Evolutionary conservation across 805 yeast species (phyloP), one percentile per base, ranked within the genome.

Genomic region (Saccharomycopsis sp.): DNA sequence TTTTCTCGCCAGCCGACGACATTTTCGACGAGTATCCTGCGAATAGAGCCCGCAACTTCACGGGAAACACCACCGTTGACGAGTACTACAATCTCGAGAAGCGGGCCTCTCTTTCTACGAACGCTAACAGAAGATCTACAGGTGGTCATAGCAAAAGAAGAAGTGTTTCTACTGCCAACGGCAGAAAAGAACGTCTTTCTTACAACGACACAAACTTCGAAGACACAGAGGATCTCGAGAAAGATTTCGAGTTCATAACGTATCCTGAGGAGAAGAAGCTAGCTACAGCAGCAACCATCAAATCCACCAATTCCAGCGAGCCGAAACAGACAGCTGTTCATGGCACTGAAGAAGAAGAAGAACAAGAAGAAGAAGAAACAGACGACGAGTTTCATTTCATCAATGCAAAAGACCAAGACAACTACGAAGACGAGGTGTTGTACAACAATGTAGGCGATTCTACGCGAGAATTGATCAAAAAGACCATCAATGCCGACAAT

Each of bases 221-320:
- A 29, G 62, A 59, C 19, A 57, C 58, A 15, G 61, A 57, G 15
- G 61, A 60, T 50, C 41, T 60, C 22, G 61, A 58, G 44, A n/a
- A 55, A 9, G 63, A 58, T 42, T 58, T 58, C 51, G 58, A 55
- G 38, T 50, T 58, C 42, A 56, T 58, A 9, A 56, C 56, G 3
- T 56, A 60, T 15, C 55, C 52, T 14, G 47, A 35, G 20, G 54
- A 50, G 25, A 38, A 38, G 42, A 41, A 20, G 42, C 12, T 44
- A 17, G 49, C 49, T 17, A 44, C 49, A 5, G 49, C 20, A 20
- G 23, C 56, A 23, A n/a, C 25, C 17, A 41, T 15, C 19, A 19
- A 3, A n/a, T 53, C 20, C 15, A 20, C 42, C 19, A 44, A 17
- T 24, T n/a, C n/a, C n/a, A n/a, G n/a, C n/a, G n/a, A n/a, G n/a